These are phyloP conservation scores for Hydnomerulius pinastri DNA, from an alignment of 768 basidiomycete species.

Conservation along the genomic window DNA sequence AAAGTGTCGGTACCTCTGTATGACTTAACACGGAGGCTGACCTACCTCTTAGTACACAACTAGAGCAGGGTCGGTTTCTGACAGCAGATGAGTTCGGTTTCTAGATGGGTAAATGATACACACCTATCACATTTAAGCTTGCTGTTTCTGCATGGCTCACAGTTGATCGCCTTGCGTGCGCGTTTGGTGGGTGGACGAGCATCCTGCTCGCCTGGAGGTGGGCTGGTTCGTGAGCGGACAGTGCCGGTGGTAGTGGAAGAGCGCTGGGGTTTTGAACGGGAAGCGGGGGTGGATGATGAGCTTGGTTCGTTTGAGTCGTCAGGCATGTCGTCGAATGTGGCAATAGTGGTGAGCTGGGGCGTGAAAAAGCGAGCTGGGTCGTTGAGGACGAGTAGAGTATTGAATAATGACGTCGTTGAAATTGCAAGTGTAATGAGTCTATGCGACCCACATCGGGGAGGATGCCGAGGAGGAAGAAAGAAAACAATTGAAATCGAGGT, in stretches of 20 bases:
- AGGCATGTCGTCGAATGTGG: constrained; percentile 24
- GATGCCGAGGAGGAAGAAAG: not conserved
- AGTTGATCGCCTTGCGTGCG: constrained; percentile 86
- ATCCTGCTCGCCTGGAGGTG: constrained; percentile 57
- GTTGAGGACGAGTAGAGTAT: not conserved
- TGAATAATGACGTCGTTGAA: not conserved
- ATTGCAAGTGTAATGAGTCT: not conserved
- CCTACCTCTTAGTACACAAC: constrained; percentile 79
- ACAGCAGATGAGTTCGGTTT: not conserved
- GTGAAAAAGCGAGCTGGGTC: constrained; percentile 6
- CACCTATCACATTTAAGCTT: constrained; percentile 90
- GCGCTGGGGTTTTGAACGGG: constrained; percentile 23
- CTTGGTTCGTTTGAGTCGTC: constrained; percentile 24
- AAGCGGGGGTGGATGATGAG: constrained; percentile 10
- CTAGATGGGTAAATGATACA: not conserved
- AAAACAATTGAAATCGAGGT: not conserved
- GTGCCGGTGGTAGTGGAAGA: constrained; percentile 34
- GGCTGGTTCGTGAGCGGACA: constrained; percentile 48
- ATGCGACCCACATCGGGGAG: too few species aligned
- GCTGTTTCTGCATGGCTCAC: constrained; percentile 84
- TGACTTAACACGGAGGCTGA: constrained; percentile 11
- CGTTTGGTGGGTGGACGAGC: constrained; percentile 75
- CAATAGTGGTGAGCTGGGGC: constrained; percentile 11
- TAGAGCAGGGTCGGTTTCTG: constrained; percentile 87
- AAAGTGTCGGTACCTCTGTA: constrained; percentile 16